A percentile compares a stretch with the other conserved stretches of the same genome.
Evolutionary conservation across 1,139 yeast species (phyloP).

Genomic region (Waltiozyma sp.): DNA sequence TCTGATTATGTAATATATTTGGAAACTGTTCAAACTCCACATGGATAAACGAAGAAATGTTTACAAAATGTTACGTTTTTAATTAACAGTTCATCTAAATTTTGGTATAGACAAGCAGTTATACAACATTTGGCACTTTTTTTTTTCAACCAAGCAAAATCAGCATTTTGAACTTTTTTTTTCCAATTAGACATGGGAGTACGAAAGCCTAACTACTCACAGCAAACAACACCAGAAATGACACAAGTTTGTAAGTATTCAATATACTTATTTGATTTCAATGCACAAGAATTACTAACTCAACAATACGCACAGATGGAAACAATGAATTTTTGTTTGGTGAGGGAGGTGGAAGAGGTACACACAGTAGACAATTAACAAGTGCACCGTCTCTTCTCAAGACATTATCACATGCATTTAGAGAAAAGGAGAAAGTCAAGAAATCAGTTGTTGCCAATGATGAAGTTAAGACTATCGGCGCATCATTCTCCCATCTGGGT

Average conservation of each 20-base stretch:
- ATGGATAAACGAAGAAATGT: too few relatives aligned
- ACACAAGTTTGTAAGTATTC: slow-evolving; percentile 39
- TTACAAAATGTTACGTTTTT: too few relatives aligned
- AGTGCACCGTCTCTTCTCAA: slow-evolving; percentile 34
- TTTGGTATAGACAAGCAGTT: too few relatives aligned
- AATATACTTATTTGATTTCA: background rate
- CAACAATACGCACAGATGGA: slow-evolving; percentile 13
- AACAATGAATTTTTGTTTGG: slow-evolving; percentile 55
- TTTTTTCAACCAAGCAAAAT: too few relatives aligned
- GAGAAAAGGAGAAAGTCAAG: slow-evolving; percentile 11
- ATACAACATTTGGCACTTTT: too few relatives aligned
- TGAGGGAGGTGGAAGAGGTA: slow-evolving; percentile 59
- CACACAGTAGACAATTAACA: slow-evolving; percentile 24
- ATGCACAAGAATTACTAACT: background rate
- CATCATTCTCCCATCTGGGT: slow-evolving; percentile 29
- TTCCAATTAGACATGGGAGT: too few relatives aligned
- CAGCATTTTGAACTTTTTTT: too few relatives aligned
- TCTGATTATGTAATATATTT: too few relatives aligned
- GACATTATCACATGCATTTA: slow-evolving; percentile 24
- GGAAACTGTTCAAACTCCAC: too few relatives aligned
- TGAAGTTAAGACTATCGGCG: slow-evolving; percentile 27
- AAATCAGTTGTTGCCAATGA: slow-evolving; percentile 22
- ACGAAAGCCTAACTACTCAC: slow-evolving; percentile 6
- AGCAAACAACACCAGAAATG: slow-evolving; percentile 36
- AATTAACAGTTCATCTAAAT: too few relatives aligned